Evolutionary conservation across 345 rosid species (phyloP).

Genomic region (Citrus unshiu): DNA sequence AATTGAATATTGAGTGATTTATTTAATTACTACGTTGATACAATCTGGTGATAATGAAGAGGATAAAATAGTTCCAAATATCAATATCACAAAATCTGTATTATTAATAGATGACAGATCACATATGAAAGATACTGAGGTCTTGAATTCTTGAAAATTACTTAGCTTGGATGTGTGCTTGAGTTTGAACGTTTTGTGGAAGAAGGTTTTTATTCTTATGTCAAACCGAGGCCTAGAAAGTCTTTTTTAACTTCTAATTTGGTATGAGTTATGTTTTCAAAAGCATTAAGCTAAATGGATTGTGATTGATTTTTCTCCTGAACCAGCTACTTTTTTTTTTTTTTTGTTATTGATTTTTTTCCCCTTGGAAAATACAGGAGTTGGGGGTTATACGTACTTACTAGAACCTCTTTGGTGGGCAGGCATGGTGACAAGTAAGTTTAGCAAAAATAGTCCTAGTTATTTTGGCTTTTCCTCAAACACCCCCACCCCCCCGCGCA

Average conservation of each 20-base stretch:
- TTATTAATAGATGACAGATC: background rate
- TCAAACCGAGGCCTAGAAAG: background rate
- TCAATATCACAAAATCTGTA: background rate
- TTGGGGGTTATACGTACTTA: conserved; percentile 88
- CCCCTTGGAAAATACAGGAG: conserved; percentile 39
- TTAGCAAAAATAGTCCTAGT: background rate
- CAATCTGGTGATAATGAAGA: background rate
- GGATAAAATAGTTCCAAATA: background rate
- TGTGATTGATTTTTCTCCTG: background rate
- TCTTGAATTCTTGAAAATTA: background rate
- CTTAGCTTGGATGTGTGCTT: background rate
- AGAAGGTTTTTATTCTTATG: background rate
- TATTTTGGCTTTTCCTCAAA: background rate
- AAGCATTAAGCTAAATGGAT: background rate
- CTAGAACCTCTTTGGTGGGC: conserved; percentile 97
- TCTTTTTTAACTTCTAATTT: background rate
- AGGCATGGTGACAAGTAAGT: conserved; percentile 85
- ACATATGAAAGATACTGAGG: background rate
- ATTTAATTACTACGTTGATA: background rate
- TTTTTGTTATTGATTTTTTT: conserved; percentile 11
- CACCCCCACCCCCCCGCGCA: background rate
- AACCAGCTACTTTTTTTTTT: background rate
- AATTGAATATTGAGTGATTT: background rate
- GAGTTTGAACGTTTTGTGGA: background rate
- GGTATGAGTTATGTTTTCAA: background rate